Conservation (phyloP, 805 yeast species). For the Teunomyces cretensis region DNA sequence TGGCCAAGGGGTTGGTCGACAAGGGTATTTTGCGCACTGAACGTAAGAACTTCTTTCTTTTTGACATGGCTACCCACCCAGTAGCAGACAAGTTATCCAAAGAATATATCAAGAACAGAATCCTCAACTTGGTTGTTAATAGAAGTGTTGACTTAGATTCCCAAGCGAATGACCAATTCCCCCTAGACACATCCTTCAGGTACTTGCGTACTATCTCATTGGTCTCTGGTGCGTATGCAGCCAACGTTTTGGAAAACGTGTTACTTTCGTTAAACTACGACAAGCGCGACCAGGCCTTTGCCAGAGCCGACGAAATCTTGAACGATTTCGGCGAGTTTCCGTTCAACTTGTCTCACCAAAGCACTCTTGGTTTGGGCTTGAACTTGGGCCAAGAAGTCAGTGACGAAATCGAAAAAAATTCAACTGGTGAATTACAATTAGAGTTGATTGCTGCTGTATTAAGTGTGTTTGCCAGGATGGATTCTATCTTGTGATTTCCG, state of each 20-base stretch:
- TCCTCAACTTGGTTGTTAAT: conserved; percentile 65
- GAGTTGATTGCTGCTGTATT: conserved; percentile 94
- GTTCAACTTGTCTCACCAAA: conserved; percentile 54
- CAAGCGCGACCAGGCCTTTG: conserved; percentile 86
- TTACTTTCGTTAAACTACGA: conserved; percentile 75
- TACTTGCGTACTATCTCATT: conserved; percentile 77
- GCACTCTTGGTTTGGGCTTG: conserved; percentile 68
- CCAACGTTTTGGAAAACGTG: conserved; percentile 92
- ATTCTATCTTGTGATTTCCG: conserved; percentile 62
- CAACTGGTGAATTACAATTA: conserved; percentile 60
- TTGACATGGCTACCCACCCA: conserved; percentile 99
- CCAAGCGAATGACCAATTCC: conserved; percentile 59
- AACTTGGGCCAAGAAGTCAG: conserved; percentile 61
- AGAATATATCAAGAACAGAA: conserved; percentile 73
- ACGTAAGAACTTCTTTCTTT: conserved; percentile 86
- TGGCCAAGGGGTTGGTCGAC: conserved; percentile 95
- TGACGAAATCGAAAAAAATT: conserved; percentile 50
- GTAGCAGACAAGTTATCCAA: conserved; percentile 83
- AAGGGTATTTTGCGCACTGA: conserved; percentile 96
- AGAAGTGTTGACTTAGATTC: conserved; percentile 58
- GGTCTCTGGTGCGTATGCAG: conserved; percentile 90
- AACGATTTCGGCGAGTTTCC: conserved; percentile 84
- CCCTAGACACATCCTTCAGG: conserved; percentile 64
- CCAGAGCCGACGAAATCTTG: conserved; percentile 90
- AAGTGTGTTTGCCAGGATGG: conserved; percentile 88